Evolutionary conservation across 768 basidiomycete genomes (phyloP).

Genomic region (Lactifluus piperatus): DNA sequence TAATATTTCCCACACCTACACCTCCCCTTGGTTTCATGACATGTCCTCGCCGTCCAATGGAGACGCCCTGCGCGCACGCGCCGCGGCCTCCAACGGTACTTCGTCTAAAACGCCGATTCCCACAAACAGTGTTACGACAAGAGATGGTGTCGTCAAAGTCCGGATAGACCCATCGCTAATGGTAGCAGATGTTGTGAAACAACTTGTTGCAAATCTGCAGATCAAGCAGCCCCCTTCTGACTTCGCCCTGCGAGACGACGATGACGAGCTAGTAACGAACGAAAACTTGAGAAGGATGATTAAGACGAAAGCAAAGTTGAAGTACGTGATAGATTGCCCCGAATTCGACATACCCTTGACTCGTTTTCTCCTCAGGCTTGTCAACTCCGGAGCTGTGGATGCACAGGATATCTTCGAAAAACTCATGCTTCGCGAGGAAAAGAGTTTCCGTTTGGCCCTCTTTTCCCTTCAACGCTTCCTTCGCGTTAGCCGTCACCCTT

Average conservation of each 20-base stretch:
- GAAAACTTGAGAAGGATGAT: slow-evolving; percentile 82
- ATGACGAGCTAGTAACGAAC: slow-evolving; percentile 76
- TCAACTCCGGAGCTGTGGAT: slow-evolving; percentile 72
- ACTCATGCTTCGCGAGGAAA: slow-evolving; percentile 50
- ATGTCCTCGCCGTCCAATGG: slow-evolving; percentile 12
- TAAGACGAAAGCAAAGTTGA: slow-evolving; percentile 66
- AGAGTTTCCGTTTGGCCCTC: slow-evolving; percentile 54
- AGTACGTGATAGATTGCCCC: slow-evolving; percentile 37
- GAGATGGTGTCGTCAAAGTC: slow-evolving; percentile 70
- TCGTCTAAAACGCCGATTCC: slow-evolving; percentile 49
- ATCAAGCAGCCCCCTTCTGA: slow-evolving; percentile 63
- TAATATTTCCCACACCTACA: not conserved
- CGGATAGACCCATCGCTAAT: slow-evolving; percentile 79
- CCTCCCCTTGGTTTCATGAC: not conserved
- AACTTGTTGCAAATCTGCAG: slow-evolving; percentile 74
- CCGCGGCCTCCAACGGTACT: slow-evolving; percentile 10
- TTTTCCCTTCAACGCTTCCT: slow-evolving; percentile 78
- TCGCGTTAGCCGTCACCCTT: slow-evolving; percentile 36
- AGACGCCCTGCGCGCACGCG: slow-evolving; percentile 4
- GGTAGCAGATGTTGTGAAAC: slow-evolving; percentile 77
- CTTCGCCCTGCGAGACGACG: slow-evolving; percentile 76
- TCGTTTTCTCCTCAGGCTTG: slow-evolving; percentile 41
- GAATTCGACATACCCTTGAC: not conserved
- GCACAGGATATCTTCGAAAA: slow-evolving; percentile 70
- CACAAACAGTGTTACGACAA: slow-evolving; percentile 77